Base-by-base conservation (phyloP, 371 early-diverging fungal species). In the Mucor piriformis region DNA sequence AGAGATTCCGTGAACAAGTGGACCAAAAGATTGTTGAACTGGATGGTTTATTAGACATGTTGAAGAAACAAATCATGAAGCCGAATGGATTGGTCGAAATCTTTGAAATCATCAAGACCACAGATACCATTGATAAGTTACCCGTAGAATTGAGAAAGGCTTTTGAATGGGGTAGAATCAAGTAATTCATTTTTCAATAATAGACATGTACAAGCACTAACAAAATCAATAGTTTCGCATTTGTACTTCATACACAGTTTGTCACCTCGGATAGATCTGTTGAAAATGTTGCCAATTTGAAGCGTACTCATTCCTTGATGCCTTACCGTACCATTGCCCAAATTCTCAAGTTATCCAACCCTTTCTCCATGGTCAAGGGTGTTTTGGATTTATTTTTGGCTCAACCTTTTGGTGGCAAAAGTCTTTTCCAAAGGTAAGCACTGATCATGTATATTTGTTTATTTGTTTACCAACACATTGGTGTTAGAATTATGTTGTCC, bases 201-300 rank as follows among this genome's bases (percentile, higher is more conserved):
- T 7, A 42, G 7, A 3, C 3, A n/a, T 8, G 20, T 5, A 13
- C 2, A 33, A 52, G 51, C 20, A 35, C 16, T n/a, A n/a, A n/a
- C n/a, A n/a, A n/a, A n/a, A n/a, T n/a, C n/a, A n/a, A n/a, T n/a
- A 86, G 84, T 34, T 83, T 86, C 69, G 88, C 88, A 0, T 83
- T 85, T 59, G 79, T 79, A 1, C 65, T 88, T 23, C 83, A 88
- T 64, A 81, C 78, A 4, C 75, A 83, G 21, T 85, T 84, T 54
- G 74, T 84, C 18, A 77, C 85, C 1, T 84, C 85, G 10, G 88
- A 86, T 53, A 66, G 73, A 21, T 83, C 85, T 1, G 68, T 77
- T 2, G 77, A 83, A 54, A 85, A 83, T 48, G 68, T 78, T 7
- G 67, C 77, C 2, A 78, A 79, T 6, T 71, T 88, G 24, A 83